phyloP scores from a whole-genome alignment of 1,139 yeast genomes.

The Candida sp. region DNA sequence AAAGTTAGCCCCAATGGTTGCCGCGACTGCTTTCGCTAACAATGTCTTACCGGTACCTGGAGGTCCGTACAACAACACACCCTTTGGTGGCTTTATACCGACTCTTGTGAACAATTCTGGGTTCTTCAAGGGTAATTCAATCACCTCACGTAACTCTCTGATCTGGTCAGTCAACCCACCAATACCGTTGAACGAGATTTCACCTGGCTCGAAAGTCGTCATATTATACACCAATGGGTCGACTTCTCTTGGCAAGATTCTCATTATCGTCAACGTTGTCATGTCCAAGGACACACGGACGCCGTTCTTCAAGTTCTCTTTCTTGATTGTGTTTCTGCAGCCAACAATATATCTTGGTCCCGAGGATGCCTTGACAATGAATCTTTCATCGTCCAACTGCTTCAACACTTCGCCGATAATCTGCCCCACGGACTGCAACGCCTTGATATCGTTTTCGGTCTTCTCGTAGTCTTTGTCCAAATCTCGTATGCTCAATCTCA shows the following conservation, averaged over 20 bases:
- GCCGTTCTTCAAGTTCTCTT: conserved; percentile 86
- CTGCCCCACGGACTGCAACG: conserved; percentile 97
- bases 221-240: conserved; percentile 98
- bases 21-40: conserved; percentile 98
- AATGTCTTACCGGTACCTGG: conserved; percentile 99
- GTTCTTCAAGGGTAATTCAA: conserved; percentile 95
- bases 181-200: conserved; percentile 90
- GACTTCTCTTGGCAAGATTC: conserved; percentile 96
- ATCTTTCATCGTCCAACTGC: conserved; percentile 93
- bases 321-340: conserved; percentile 91
- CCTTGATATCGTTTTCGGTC: conserved; percentile 97
- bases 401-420: conserved; percentile 97
- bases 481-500: conserved; percentile 83
- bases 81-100: conserved; percentile 98
- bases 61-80: conserved; percentile 96
- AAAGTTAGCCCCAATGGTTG: conserved; percentile 98
- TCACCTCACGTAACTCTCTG: conserved; percentile 96
- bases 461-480: conserved; percentile 86
- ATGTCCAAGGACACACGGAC: conserved; percentile 97
- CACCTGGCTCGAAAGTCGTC: conserved; percentile 99
- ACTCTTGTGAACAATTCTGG: conserved; percentile 96
- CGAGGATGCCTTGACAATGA: conserved; percentile 94
- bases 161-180: conserved; percentile 98
- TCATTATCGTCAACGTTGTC: conserved; percentile 98
- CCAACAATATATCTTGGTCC: conserved; percentile 99